Conservation (phyloP, 192 early-diverging fungal species). For the Coemansia sp. region DNA sequence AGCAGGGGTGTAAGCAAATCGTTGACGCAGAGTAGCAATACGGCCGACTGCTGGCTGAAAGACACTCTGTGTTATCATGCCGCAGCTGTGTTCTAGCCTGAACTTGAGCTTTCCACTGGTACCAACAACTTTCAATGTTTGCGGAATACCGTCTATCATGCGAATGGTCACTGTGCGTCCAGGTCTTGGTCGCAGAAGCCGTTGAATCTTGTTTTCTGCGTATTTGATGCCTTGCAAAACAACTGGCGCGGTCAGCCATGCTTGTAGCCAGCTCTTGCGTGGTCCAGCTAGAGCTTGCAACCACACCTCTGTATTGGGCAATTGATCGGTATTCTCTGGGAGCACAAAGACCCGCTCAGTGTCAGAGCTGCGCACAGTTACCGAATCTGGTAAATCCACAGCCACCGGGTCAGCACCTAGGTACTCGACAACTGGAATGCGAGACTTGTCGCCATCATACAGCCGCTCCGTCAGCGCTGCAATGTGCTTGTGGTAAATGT, state of each 20-base stretch:
- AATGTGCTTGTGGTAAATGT: constrained; percentile 80
- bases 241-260: constrained; percentile 67
- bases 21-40: constrained; percentile 28
- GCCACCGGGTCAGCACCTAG: constrained; percentile 46
- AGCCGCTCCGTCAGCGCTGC: constrained; percentile 67
- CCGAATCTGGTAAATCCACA: neutral
- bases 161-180: constrained; percentile 38
- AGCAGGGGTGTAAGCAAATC: constrained; percentile 11
- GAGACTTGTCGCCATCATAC: constrained; percentile 61
- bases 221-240: constrained; percentile 72
- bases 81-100: constrained; percentile 78
- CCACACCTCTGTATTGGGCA: constrained; percentile 55
- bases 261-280: constrained; percentile 77
- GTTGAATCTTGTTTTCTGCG: constrained; percentile 59
- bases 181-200: constrained; percentile 62
- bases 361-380: neutral
- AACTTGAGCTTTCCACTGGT: constrained; percentile 68
- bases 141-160: neutral
- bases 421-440: constrained; percentile 79
- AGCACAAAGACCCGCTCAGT: constrained; percentile 12
- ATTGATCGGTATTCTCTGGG: neutral
- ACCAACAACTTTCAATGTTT: neutral
- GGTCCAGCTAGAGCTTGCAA: constrained; percentile 70
- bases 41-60: constrained; percentile 45
- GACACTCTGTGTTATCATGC: constrained; percentile 46